phyloP scores from a whole-genome alignment of 2,329 filamentous ascomycete species.

The Sporothrix schenckii region DNA sequence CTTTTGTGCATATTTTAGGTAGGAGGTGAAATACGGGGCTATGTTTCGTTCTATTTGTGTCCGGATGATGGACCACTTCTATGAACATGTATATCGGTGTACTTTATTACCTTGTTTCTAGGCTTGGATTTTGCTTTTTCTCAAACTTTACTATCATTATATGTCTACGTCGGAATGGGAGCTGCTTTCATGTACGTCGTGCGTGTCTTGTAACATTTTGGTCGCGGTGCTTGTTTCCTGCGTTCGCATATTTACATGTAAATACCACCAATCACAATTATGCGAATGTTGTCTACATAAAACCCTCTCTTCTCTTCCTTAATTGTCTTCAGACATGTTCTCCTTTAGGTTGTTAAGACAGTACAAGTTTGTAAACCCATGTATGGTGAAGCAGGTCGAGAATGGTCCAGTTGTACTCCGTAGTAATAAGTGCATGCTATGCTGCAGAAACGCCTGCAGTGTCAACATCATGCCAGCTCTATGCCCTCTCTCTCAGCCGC shows the following conservation, averaged over 20 bases:
- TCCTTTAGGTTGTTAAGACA: too few species aligned
- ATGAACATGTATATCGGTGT: background rate
- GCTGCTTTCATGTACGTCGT: background rate
- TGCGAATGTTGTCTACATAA: too few species aligned
- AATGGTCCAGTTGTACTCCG: too few species aligned
- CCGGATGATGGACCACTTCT: background rate
- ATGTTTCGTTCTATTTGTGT: background rate
- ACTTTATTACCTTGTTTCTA: background rate
- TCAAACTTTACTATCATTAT: background rate
- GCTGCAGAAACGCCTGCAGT: background rate
- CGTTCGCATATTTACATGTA: too few species aligned
- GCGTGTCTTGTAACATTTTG: too few species aligned
- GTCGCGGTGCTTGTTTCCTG: too few species aligned
- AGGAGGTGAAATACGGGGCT: background rate
- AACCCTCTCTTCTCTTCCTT: too few species aligned
- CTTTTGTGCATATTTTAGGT: background rate
- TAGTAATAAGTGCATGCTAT: too few species aligned
- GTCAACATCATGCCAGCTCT: constrained; percentile 48
- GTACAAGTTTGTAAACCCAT: too few species aligned
- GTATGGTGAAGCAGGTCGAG: too few species aligned
- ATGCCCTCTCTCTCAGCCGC: constrained; percentile 85
- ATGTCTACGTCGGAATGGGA: background rate
- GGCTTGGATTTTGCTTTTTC: background rate
- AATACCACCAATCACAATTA: too few species aligned
- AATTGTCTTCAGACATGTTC: too few species aligned